phyloP scores from a whole-genome alignment of 1,284 basidiomycete genomes.

The Cryptococcus sp. region DNA sequence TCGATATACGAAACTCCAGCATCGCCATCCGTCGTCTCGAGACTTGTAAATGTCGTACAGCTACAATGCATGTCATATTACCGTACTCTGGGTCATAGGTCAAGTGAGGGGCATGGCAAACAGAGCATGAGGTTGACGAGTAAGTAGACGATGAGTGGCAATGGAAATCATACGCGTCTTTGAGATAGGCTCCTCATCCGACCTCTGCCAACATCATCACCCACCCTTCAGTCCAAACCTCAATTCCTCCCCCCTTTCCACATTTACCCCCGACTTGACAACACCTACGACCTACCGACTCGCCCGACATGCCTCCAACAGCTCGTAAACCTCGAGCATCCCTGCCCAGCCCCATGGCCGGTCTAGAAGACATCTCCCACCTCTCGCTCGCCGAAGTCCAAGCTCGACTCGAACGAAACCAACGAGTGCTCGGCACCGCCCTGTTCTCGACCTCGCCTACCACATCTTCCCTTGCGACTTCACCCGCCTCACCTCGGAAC shows the following conservation, averaged over 20 bases:
- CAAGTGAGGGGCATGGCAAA: too few relatives aligned
- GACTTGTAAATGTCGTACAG: too few relatives aligned
- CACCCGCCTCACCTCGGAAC: background rate
- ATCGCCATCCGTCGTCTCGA: too few relatives aligned
- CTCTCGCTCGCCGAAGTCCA: conserved; percentile 33
- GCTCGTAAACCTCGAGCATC: background rate
- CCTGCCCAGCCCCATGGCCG: background rate
- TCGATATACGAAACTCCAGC: too few relatives aligned
- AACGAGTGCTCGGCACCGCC: conserved; percentile 25
- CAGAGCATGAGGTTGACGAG: too few relatives aligned
- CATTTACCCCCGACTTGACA: too few relatives aligned
- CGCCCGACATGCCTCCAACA: background rate
- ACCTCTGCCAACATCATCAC: too few relatives aligned
- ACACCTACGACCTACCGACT: background rate
- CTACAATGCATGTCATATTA: too few relatives aligned
- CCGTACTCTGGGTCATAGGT: too few relatives aligned
- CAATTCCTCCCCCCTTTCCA: background rate
- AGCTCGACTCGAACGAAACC: conserved; percentile 36
- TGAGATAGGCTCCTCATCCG: too few relatives aligned
- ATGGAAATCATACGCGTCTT: too few relatives aligned
- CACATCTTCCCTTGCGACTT: background rate
- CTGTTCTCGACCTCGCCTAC: conserved; percentile 18
- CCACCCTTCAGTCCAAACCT: background rate
- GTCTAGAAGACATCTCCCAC: conserved; percentile 28
- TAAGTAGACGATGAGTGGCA: too few relatives aligned